These are phyloP conservation scores for Lecanosticta acicola DNA, from an alignment of 2,329 filamentous ascomycete species.

Conservation along the genomic window DNA sequence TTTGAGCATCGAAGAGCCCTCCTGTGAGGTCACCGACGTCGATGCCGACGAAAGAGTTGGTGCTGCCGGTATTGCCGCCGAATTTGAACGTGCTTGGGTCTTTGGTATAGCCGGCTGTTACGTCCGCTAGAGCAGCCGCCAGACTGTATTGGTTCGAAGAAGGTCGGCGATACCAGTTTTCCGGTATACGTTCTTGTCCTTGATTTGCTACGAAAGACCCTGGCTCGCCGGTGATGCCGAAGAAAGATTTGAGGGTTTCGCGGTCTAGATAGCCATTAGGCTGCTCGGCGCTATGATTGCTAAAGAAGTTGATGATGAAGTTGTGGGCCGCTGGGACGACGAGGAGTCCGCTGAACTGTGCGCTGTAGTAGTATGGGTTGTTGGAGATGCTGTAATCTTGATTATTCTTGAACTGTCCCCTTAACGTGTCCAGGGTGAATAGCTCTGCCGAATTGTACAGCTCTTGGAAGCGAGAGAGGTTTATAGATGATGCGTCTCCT, in stretches of 20 bases:
- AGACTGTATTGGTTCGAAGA: conserved; percentile 15
- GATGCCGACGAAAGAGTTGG: conserved; percentile 32
- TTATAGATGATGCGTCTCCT: conserved; percentile 21
- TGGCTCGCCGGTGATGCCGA: conserved; percentile 17
- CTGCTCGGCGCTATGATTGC: conserved; percentile 22
- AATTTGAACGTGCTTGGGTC: conserved; percentile 19
- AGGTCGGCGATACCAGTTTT: conserved; percentile 21
- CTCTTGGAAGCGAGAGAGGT: conserved; percentile 15
- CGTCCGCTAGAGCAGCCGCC: conserved; percentile 12
- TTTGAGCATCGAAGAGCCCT: conserved; percentile 37
- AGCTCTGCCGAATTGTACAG: conserved; percentile 16
- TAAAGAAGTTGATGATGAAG: conserved; percentile 26
- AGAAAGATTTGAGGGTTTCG: conserved; percentile 22
- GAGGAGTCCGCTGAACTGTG: conserved; percentile 22
- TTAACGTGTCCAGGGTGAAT: conserved; percentile 21
- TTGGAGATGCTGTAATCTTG: conserved; percentile 23
- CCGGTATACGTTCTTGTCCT: conserved; percentile 22
- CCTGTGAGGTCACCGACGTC: conserved; percentile 35
- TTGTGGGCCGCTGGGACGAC: conserved; percentile 24
- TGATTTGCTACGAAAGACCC: conserved; percentile 15
- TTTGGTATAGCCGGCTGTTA: conserved; percentile 9
- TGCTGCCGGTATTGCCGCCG: conserved; percentile 32
- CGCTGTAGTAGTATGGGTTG: conserved; percentile 32
- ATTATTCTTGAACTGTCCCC: conserved; percentile 9
- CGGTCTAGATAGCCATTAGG: conserved; percentile 22